A percentile compares a stretch with the other conserved stretches of the same genome.
phyloP scores from a whole-genome alignment of 192 early-diverging fungal species.

The Backusella mclennaniae region DNA sequence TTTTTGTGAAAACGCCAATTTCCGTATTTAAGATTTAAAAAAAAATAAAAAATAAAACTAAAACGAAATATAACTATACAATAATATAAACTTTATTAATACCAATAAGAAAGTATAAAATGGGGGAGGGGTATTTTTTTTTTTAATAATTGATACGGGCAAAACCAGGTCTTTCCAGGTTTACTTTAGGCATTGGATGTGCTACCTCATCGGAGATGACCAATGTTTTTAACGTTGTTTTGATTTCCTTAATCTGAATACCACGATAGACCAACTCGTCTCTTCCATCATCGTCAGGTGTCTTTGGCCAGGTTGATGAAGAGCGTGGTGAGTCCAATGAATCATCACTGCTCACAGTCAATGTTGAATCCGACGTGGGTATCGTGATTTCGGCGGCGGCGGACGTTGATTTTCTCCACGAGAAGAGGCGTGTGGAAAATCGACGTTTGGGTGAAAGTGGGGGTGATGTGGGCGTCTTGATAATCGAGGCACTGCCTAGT shows the following conservation, averaged over 20 bases:
- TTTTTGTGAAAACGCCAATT: no score
- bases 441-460: background rate
- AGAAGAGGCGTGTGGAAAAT: constrained; percentile 5
- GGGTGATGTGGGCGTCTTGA: background rate
- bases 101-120: background rate
- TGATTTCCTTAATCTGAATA: constrained; percentile 43
- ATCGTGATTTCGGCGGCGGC: background rate
- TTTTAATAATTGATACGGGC: constrained; percentile 34
- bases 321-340: background rate
- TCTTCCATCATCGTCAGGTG: constrained; percentile 22
- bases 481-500: constrained; percentile 34
- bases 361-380: background rate
- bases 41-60: no score
- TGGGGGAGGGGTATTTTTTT: background rate
- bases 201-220: constrained; percentile 32
- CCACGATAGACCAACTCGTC: constrained; percentile 37
- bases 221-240: constrained; percentile 40
- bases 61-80: background rate
- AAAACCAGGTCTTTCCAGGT: constrained; percentile 36
- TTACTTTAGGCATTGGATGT: constrained; percentile 30
- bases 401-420: constrained; percentile 10
- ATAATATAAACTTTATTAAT: background rate
- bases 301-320: background rate
- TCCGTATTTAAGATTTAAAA: no score
- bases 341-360: background rate